These are phyloP conservation scores for Corynespora cassiicola DNA, from an alignment of 2,329 filamentous ascomycete species.

Conservation along the genomic window DNA sequence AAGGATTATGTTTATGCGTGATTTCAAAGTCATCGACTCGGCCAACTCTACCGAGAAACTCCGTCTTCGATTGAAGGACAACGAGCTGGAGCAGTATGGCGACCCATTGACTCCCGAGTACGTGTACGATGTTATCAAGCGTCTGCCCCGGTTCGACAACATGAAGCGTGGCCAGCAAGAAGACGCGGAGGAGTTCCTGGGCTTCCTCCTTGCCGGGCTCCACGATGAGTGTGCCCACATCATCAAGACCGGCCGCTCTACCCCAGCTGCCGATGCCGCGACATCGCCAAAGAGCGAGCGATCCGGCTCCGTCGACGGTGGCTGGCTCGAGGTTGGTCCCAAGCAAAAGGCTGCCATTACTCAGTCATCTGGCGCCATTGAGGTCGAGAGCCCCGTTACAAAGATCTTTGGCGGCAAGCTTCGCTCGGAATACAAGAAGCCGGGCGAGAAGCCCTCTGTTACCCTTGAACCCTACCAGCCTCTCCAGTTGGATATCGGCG, in stretches of 20 bases:
- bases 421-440: conserved; percentile 85
- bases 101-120: conserved; percentile 93
- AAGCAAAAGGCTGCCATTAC: conserved; percentile 89
- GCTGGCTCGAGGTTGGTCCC: conserved; percentile 94
- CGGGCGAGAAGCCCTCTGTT: conserved; percentile 87
- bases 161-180: conserved; percentile 98
- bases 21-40: conserved; percentile 87
- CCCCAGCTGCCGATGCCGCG: conserved; percentile 28
- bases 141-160: conserved; percentile 84
- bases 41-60: conserved; percentile 76
- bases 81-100: conserved; percentile 87
- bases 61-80: conserved; percentile 74
- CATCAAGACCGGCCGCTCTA: conserved; percentile 62
- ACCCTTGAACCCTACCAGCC: conserved; percentile 94
- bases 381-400: conserved; percentile 80
- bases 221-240: conserved; percentile 89
- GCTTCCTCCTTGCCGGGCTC: conserved; percentile 88
- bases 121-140: conserved; percentile 90
- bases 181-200: conserved; percentile 96
- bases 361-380: conserved; percentile 78
- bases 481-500: conserved; percentile 91
- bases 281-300: conserved; percentile 54
- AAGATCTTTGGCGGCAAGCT: conserved; percentile 94
- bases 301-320: conserved; percentile 61
- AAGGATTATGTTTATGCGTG: conserved; percentile 96